Base-by-base conservation (phyloP, 768 basidiomycete species). In the Suillus cothurnatus region DNA sequence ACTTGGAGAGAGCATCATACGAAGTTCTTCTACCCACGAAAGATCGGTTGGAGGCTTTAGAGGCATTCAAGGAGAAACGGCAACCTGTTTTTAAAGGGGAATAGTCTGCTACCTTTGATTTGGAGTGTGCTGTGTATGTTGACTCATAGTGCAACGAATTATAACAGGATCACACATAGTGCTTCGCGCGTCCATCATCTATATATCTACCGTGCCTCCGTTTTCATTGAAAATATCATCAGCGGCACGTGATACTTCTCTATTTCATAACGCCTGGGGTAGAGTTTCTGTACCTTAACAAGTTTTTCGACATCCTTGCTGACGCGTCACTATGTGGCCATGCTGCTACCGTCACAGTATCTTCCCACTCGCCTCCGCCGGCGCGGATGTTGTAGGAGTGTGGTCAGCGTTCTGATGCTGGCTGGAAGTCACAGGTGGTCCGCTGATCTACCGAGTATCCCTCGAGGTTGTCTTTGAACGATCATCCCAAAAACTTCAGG, bases 1-100 rank as follows among this genome's bases (percentile, higher is more conserved):
- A 96, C 74, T 93, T 96, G 67, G 95, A 97, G 76, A 84, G 92
- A 41, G 88, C 88, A 6, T 87, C 91, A 15, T 98, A 98, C 66
- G 91, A 97, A 68, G 84, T 86, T 3, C 81, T 98, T 23, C 80
- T 97, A 26, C 81, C 83, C 39, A 89, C 84, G 8, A 82, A 86
- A 67, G 95, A 98, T 74, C 86, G 95, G 23, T 69, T 83, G 7
- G 95, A 98, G 77, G 95, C 95, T 4, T 80, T 97, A 45, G 78
- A 86, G 61, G 95, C 95, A 17, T 97, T 97, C 80, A 88, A 84
- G 70, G 91, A 92, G 77, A 96, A 95, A 75, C 81, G 95, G 49
- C 77, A 78, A 14, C 93, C 95, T 0, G 75, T 88, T 38, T 97
- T 95, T 78, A 88, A 81, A 72, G 95, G 95, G 19, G 90, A 93